These are phyloP conservation scores for Mallotus repandus DNA, from an alignment of 441 rosid species.

Conservation along the genomic window DNA sequence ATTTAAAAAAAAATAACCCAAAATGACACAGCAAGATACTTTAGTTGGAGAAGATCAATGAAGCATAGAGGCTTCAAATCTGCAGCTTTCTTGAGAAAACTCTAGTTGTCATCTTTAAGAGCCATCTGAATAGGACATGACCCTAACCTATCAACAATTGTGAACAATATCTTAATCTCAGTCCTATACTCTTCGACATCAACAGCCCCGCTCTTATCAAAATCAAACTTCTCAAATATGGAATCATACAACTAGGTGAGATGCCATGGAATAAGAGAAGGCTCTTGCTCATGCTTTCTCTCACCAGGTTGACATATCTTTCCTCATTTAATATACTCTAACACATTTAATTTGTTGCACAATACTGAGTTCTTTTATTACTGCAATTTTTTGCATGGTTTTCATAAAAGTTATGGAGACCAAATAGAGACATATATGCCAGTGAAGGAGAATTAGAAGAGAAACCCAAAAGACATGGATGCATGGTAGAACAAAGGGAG, in stretches of 20 bases:
- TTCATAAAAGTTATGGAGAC: constrained; percentile 47
- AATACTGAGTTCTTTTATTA: neutral
- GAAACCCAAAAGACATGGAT: constrained; percentile 34
- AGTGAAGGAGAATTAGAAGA: constrained; percentile 52
- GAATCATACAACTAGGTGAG: too few relatives aligned
- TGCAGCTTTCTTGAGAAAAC: constrained; percentile 67
- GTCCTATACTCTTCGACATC: too few relatives aligned
- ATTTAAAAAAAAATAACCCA: too few relatives aligned
- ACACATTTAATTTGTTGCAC: neutral
- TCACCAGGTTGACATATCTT: constrained; percentile 37
- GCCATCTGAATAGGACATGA: constrained; percentile 79
- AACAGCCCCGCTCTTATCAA: too few relatives aligned
- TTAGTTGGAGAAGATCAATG: neutral
- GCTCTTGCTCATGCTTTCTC: constrained; percentile 59
- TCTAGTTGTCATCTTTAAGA: constrained; percentile 58
- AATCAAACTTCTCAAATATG: too few relatives aligned
- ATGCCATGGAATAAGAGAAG: constrained; percentile 52
- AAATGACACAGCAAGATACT: too few relatives aligned
- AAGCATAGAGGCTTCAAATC: constrained; percentile 81
- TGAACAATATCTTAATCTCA: too few relatives aligned
- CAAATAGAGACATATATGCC: constrained; percentile 31
- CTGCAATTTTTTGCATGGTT: neutral
- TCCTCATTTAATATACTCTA: constrained; percentile 23
- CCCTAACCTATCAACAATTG: constrained; percentile 32
- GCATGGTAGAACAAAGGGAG: constrained; percentile 34